phyloP scores from a whole-genome alignment of 495 filamentous ascomycete species.

The Arthonia radiata region DNA sequence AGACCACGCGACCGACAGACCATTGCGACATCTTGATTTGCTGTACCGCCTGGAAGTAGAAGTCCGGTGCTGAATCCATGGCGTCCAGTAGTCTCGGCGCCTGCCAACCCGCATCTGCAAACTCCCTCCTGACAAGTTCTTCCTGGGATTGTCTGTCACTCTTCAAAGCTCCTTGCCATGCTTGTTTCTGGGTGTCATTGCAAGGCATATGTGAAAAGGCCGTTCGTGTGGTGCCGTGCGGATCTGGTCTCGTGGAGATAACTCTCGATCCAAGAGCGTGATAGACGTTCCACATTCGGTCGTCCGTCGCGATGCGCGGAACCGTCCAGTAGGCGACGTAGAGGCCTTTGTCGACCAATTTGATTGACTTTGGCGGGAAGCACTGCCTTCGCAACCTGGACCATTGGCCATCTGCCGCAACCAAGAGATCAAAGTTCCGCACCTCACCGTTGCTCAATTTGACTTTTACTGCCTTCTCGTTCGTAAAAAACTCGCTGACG shows the following conservation, averaged over 20 bases:
- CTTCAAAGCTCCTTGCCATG: constrained; percentile 2
- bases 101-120: constrained; percentile 3
- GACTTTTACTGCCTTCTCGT: too few relatives aligned
- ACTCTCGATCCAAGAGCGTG: constrained; percentile 8
- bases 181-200: constrained; percentile 8
- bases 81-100: constrained; percentile 1
- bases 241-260: constrained; percentile 8
- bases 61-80: constrained; percentile 2
- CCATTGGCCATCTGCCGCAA: constrained; percentile 3
- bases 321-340: constrained; percentile 9
- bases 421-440: constrained; percentile 1
- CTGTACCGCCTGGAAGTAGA: constrained; percentile 2
- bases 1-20: constrained; percentile 1
- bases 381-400: constrained; percentile 5
- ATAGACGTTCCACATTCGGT: constrained; percentile 9
- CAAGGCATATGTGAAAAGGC: constrained; percentile 7
- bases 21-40: constrained; percentile 4
- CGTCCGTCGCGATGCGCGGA: constrained; percentile 8
- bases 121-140: constrained; percentile 2
- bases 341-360: constrained; percentile 4
- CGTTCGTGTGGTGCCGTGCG: constrained; percentile 6
- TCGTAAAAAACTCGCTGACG: too few relatives aligned
- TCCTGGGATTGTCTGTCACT: constrained; percentile 2
- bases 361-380: constrained; percentile 6
- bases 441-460: too few relatives aligned